phyloP scores from a whole-genome alignment of 257 asterid species.

The Solanum okadae region DNA sequence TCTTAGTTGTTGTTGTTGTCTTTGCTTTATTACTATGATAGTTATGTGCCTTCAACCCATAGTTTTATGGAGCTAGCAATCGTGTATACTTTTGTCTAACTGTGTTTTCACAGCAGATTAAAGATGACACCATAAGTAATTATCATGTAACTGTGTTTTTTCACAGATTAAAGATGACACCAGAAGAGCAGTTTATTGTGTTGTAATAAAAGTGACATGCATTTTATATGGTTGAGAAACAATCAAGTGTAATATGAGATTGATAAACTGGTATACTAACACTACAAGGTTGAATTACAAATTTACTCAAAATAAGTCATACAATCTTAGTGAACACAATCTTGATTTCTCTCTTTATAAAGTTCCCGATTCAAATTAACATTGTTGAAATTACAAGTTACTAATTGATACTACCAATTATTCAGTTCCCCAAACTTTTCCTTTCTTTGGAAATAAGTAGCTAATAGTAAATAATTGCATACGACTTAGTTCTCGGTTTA shows the following conservation, averaged over 20 bases:
- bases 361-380: background rate
- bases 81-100: background rate
- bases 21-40: background rate
- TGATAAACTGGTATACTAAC: background rate
- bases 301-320: background rate
- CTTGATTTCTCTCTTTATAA: background rate
- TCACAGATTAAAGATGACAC: no score
- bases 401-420: background rate
- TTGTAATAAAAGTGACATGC: background rate
- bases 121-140: no score
- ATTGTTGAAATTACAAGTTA: background rate
- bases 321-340: background rate
- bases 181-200: no score
- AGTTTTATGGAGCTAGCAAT: constrained; percentile 10
- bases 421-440: background rate
- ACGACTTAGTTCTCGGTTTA: background rate
- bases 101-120: no score
- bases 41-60: background rate
- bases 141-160: no score
- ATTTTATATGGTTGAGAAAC: background rate
- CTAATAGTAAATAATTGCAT: background rate
- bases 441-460: background rate
- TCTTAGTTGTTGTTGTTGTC: background rate
- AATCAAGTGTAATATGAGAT: background rate
- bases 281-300: background rate